Base-by-base conservation (phyloP, 768 basidiomycete genomes). In the Imleria badia region DNA sequence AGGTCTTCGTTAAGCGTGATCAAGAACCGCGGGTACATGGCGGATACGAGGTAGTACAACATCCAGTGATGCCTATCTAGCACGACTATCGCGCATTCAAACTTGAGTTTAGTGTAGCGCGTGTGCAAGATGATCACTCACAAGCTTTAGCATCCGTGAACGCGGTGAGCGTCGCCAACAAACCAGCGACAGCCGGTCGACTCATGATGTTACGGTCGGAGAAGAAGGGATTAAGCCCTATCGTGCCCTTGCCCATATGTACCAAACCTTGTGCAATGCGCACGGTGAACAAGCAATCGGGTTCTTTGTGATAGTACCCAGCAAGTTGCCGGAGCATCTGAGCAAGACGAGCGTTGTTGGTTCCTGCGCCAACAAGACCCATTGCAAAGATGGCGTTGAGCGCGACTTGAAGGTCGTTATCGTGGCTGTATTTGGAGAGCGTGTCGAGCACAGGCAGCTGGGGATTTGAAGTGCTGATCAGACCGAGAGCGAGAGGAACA, bases 221-320 rank as follows among this genome's bases (percentile, higher is more conserved):
- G 81, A 91, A 98, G 86, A 97, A 98, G 5, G 97, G 96, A 70
- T 96, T 98, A 62, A 99, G 77, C 12, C 91, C 91, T 67, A 99
- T 91, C 14, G 95, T 98, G 34, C 97, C 97, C 74, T 99, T 99
- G 71, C 97, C 97, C 95, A 98, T 95, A 71, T 98, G 94, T n/a
- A 98, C 89, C 63, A 98, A 74, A 19, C 97, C 97, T 73, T 98
- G 90, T 3, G 96, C 92, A 54, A 99, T 85, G 51, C 97, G 86
- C 19, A 98, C 95, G 80, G 92, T 90, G 72, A 99, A 98, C 63
- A 98, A 72, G 68, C 93, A 96, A 66, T 99, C 94, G 1, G 95
- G 85, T 72, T 99, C 97, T 70, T 98, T 98, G 74, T 90, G 82
- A 73, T 99, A 99, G 76, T 98, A 99, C n/a, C 91, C 91, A 12